A percentile compares a stretch with the other conserved stretches of the same genome.
Evolutionary conservation across 805 yeast genomes (phyloP).

Genomic region (Starmerella sirachaensis): DNA sequence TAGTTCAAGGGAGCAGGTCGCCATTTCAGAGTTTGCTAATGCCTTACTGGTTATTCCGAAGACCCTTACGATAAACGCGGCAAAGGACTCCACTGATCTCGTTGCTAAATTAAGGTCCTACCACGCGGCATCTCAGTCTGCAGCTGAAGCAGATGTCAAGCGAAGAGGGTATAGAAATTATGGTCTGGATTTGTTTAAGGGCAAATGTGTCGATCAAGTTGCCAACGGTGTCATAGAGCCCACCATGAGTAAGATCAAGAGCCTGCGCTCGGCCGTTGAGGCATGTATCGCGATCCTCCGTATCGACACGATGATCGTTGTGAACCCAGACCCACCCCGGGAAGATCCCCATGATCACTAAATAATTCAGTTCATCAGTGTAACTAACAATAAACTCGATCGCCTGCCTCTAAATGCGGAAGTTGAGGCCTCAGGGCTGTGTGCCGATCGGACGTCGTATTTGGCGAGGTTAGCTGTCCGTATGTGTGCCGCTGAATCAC

Average conservation of each 20-base stretch:
- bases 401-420: no score
- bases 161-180: constrained; percentile 77
- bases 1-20: constrained; percentile 94
- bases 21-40: constrained; percentile 93
- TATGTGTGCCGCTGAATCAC: no score
- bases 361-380: neutral
- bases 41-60: constrained; percentile 88
- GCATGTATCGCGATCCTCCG: constrained; percentile 96
- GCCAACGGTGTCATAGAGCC: constrained; percentile 89
- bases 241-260: constrained; percentile 79
- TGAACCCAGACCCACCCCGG: constrained; percentile 72
- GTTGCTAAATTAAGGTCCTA: constrained; percentile 92
- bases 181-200: constrained; percentile 84
- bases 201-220: constrained; percentile 80
- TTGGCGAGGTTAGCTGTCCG: no score
- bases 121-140: constrained; percentile 88
- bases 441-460: no score
- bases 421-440: no score
- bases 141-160: constrained; percentile 70
- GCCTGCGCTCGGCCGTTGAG: constrained; percentile 90
- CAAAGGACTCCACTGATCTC: constrained; percentile 89
- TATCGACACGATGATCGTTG: constrained; percentile 96
- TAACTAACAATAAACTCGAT: no score
- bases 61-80: constrained; percentile 93
- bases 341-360: constrained; percentile 86